Base-by-base conservation (phyloP, 352 stramenopile species). In the Phytophthora pinifolia region DNA sequence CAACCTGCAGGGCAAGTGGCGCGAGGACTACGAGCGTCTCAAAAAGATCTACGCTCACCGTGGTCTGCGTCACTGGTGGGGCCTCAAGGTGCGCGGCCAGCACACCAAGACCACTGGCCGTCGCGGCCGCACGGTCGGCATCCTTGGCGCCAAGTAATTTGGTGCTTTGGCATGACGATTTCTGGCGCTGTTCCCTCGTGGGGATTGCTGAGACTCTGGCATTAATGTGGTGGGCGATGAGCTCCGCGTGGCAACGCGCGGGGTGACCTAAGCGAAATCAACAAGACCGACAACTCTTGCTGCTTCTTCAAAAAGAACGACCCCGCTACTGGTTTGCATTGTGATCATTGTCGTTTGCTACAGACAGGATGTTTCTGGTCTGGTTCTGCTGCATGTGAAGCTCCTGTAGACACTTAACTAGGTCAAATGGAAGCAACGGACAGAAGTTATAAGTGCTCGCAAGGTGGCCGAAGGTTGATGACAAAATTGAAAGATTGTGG, bases 1-100 rank as follows among this genome's bases (percentile, higher is more conserved):
- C 80, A 97, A 96, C 76, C 89, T 99, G 57, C 94, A 98, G 79
- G 92, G 92, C 72, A 99, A 98, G 81, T 93, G 99, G 68, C 96
- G 97, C 88, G 97, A 99, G 66, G 97, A 99, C 89, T 92, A 99
- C 62, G 97, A 99, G 80, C 86, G 96, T 70, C 83, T 99, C 67
- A 99, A 99, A 94, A 99, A 99, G 92, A 99, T 99, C 76, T 93
- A 97, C 74, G 94, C 92, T 67, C 97, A 99, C 89, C 96, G 97
- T 93, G 97, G 97, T 99, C 89, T 99, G 56, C 95, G 97, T 88
- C 97, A 99, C 92, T 99, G 97, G 94, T 99, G 97, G 97, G 96
- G 96, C 67, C 88, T 99, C 79, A 97, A 98, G 74, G 97, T 99
- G 58, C 96, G 97, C 89, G 97, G 97, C 72, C 97, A 99, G 90